Evolutionary conservation across 805 yeast genomes (phyloP), one percentile per base, ranked within the genome.

Genomic region (Kodamaea kaohsiungensis): DNA sequence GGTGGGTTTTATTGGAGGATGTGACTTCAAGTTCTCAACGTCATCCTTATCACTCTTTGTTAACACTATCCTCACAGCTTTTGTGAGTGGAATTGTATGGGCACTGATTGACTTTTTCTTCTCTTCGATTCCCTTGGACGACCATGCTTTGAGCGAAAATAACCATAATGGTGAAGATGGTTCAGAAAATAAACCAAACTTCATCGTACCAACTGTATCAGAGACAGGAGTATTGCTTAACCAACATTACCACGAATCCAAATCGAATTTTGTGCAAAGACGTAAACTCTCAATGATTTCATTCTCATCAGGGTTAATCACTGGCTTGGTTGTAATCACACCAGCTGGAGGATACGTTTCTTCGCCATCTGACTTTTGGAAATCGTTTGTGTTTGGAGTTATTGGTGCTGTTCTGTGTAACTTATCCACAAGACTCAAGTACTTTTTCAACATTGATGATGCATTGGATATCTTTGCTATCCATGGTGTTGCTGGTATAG

Each of bases 261-360:
- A 55, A 45, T 57, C 61, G 2, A 56, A 57, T 35, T 53, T 57
- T 17, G 52, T 48, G 17, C 54, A 53, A 46, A 62, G 65, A 46
- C 58, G 75, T 52, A 71, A 72, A 43, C 30, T 73, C 2, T 76
- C 80, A 0, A 62, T 72, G 62, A 64, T 71, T 12, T 74, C 79
- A 0, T 72, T 73, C 53, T 66, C 70, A 19, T 72, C 77, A 1
- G 80, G 80, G 1, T 52, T 71, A 6, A 71, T 76, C 68, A 60
- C 76, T 1, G 80, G 79, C 0, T 63, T 76, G 49, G 80, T 75
- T 12, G 77, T 72, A 2, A 67, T 70, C 18, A 75, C 80, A 0
- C 79, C 80, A 2, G 77, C 68, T 4, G 80, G 80, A 10, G 80
- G 80, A 0, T 76, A 67, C 53, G 58, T 73, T 3, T 64, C 77